phyloP scores from a whole-genome alignment of 257 asterid genomes.

The Linaria vulgaris region DNA sequence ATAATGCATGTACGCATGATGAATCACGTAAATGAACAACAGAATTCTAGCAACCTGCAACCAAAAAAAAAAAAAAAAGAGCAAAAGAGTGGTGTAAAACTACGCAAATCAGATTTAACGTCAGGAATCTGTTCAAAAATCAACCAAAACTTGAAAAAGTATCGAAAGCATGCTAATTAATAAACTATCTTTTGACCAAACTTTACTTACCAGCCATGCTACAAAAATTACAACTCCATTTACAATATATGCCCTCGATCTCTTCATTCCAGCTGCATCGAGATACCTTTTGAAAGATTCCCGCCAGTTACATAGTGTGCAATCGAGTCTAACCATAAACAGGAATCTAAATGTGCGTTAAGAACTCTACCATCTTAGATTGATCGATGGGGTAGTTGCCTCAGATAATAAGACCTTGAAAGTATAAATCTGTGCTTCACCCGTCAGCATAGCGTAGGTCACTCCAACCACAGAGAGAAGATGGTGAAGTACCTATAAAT shows the following conservation, averaged over 20 bases:
- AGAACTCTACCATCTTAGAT: slow-evolving; percentile 71
- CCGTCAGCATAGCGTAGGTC: slow-evolving; percentile 63
- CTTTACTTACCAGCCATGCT: slow-evolving; percentile 66
- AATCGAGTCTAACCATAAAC: slow-evolving; percentile 9
- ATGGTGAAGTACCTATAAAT: slow-evolving; percentile 76
- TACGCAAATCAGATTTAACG: background rate
- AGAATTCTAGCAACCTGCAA: slow-evolving; percentile 78
- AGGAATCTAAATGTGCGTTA: background rate
- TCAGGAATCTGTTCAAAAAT: background rate
- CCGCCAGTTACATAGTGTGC: slow-evolving; percentile 1
- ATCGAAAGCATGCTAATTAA: background rate
- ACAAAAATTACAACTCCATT: slow-evolving; percentile 66
- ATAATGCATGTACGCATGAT: slow-evolving; percentile 40
- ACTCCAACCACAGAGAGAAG: slow-evolving; percentile 59
- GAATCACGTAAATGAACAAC: slow-evolving; percentile 58
- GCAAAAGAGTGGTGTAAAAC: background rate
- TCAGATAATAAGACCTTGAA: slow-evolving; percentile 72
- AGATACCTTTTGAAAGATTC: slow-evolving; percentile 58
- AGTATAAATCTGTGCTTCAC: slow-evolving; percentile 79
- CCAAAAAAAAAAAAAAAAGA: too few species aligned
- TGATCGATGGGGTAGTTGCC: slow-evolving; percentile 82
- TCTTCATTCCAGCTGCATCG: slow-evolving; percentile 75
- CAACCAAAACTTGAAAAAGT: background rate
- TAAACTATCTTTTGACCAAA: too few species aligned
- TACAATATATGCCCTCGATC: slow-evolving; percentile 48